Percentiles rank a stretch among this genome's conserved stretches.
Conservation (phyloP, 495 filamentous ascomycete species). For the Penicillium cataractarum region DNA sequence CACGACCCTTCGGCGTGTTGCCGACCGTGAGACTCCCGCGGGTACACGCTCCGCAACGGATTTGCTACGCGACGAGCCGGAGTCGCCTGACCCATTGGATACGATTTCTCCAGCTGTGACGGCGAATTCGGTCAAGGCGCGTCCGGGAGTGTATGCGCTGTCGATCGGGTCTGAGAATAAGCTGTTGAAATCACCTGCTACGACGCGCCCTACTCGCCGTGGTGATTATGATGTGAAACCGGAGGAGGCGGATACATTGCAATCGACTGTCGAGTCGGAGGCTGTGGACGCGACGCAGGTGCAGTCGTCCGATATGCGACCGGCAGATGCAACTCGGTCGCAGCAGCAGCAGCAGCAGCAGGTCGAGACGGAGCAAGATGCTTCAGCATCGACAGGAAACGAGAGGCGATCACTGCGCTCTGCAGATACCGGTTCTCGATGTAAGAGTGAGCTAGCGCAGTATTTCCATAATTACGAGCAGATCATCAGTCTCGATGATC, state of each 20-base stretch:
- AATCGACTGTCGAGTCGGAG: slow-evolving; percentile 13
- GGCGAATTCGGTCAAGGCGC: slow-evolving; percentile 15
- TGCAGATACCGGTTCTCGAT: slow-evolving; percentile 56
- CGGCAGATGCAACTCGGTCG: slow-evolving; percentile 9
- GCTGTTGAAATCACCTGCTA: slow-evolving; percentile 13
- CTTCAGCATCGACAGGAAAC: slow-evolving; percentile 5
- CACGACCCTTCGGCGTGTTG: slow-evolving; percentile 17
- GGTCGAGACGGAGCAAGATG: slow-evolving; percentile 14
- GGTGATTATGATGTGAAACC: slow-evolving; percentile 11
- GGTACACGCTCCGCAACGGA: slow-evolving; percentile 9
- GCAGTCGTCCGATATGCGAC: not conserved
- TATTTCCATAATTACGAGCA: slow-evolving; percentile 94
- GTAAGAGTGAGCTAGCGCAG: slow-evolving; percentile 83
- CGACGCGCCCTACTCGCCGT: slow-evolving; percentile 22
- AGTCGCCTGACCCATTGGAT: slow-evolving; percentile 47
- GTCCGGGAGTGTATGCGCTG: slow-evolving; percentile 11
- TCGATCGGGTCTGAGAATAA: slow-evolving; percentile 14
- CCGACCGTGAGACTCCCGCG: slow-evolving; percentile 19
- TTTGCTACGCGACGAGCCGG: slow-evolving; percentile 21
- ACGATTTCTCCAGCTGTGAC: slow-evolving; percentile 37
- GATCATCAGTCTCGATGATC: slow-evolving; percentile 77
- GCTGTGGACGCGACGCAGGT: not conserved
- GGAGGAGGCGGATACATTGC: slow-evolving; percentile 9
- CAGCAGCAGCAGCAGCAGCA: slow-evolving; percentile 8
- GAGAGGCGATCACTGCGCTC: slow-evolving; percentile 55